Conservation (phyloP, 257 asterid genomes). For the Jacaranda mimosifolia region DNA sequence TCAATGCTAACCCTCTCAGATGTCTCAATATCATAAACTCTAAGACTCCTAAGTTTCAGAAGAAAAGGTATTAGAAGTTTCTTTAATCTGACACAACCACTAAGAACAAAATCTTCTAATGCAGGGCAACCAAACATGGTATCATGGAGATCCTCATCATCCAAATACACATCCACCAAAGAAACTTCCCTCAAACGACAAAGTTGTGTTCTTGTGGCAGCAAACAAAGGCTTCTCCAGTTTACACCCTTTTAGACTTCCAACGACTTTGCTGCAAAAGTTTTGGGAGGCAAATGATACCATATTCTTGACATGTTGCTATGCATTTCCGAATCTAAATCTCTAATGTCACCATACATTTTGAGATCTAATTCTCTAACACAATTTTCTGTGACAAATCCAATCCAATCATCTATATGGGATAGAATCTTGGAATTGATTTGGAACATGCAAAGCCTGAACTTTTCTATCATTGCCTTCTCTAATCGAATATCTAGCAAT, state of each 20-base stretch:
- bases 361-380: too few species aligned
- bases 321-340: background rate
- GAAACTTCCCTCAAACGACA: background rate
- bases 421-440: background rate
- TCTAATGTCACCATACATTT: background rate
- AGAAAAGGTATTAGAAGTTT: background rate
- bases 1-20: background rate
- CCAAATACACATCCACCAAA: background rate
- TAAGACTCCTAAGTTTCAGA: background rate
- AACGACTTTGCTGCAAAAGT: background rate
- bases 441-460: background rate
- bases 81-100: background rate
- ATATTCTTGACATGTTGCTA: background rate
- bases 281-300: background rate
- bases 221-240: constrained; percentile 4
- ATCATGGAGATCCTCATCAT: background rate
- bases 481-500: background rate
- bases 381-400: background rate
- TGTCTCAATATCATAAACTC: background rate
- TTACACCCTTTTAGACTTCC: background rate
- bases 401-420: background rate
- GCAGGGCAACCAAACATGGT: background rate
- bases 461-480: background rate
- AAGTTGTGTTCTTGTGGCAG: background rate
- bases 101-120: background rate